Base-by-base conservation (phyloP, 73 alveolate species). In the Durusdinium trenchii region DNA sequence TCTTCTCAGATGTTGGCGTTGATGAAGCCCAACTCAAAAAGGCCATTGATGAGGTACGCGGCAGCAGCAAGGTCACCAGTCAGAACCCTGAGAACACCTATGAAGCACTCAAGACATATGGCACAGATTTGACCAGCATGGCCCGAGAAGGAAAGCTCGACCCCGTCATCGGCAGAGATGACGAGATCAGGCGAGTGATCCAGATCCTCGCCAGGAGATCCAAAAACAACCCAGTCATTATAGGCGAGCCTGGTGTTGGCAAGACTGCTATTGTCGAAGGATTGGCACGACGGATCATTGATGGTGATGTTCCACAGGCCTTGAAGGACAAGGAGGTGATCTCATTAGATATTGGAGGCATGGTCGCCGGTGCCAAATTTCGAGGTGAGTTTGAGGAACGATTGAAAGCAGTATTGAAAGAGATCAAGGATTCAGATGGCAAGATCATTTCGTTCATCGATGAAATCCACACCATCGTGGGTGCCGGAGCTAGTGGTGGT, bases 361-460 rank as follows among this genome's bases (percentile, higher is more conserved):
- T 92, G 98, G 98, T 92, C 79, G 98, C 98, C 35, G 98, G 98
- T 3, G 98, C 98, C 20, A 92, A 92, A 60, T 92, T 46, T 71
- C 98, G 98, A 71, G 97, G 97, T 67, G 97, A 91, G 43, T 91
- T 91, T n/a, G 97, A 93, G 69, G 99, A 93, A 67, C 87, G 99
- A 9, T 43, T 93, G 93, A 93, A 93, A 30, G 99, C 99, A 0
- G 99, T 93, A 2, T 50, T 93, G 84, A 93, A 93, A 40, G 99
- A 93, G 75, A 93, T 93, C 99, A 93, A 93, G 83, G 99, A 93
- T 23, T 84, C 99, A 38, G 99, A 93, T 93, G 99, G 99, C 76
- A 93, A 93, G 83, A 76, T 93, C 79, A 93, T 93, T 51, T 93
- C 99, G 42, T 93, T 93, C 93, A 93, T 93, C 52, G 99, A 93